Conservation (phyloP, 225 moss, liverwort and hornwort genomes). For the Marchantia paleacea region DNA sequence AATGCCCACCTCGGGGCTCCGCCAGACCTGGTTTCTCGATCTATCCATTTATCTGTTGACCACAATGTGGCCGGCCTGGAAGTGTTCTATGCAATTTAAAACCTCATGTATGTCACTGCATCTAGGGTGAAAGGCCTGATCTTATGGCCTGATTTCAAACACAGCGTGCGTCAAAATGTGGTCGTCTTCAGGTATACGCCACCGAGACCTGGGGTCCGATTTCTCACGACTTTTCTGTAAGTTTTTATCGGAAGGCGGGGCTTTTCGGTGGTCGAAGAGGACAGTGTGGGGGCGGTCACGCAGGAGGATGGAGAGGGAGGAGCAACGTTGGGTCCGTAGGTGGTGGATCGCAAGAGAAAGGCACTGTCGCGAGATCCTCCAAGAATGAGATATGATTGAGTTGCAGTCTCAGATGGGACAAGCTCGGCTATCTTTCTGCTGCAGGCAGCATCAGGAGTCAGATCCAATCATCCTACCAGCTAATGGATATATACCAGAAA, state of each 20-base stretch:
- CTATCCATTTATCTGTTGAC: not conserved
- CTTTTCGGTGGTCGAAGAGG: not conserved
- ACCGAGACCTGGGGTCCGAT: not conserved
- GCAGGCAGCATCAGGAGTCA: not conserved
- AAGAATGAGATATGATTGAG: constrained; percentile 6
- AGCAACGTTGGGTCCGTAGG: not conserved
- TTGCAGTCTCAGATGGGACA: not conserved
- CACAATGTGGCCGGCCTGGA: not conserved
- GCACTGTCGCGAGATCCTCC: not conserved
- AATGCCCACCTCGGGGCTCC: not conserved
- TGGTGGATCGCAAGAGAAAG: not conserved
- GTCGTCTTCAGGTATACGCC: not conserved
- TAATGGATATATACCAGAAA: too few relatives aligned
- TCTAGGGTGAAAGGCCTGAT: too few relatives aligned
- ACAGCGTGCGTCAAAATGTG: not conserved
- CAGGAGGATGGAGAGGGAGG: not conserved
- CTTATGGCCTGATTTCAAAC: not conserved
- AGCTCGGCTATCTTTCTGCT: not conserved
- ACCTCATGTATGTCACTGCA: too few relatives aligned
- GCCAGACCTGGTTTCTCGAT: not conserved
- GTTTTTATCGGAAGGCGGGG: not conserved
- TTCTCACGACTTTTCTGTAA: not conserved
- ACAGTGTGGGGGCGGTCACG: not conserved
- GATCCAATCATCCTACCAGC: not conserved
- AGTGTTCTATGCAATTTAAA: not conserved